These are phyloP conservation scores for Aspergillus felis DNA, from an alignment of 2,329 filamentous ascomycete species.

Conservation along the genomic window DNA sequence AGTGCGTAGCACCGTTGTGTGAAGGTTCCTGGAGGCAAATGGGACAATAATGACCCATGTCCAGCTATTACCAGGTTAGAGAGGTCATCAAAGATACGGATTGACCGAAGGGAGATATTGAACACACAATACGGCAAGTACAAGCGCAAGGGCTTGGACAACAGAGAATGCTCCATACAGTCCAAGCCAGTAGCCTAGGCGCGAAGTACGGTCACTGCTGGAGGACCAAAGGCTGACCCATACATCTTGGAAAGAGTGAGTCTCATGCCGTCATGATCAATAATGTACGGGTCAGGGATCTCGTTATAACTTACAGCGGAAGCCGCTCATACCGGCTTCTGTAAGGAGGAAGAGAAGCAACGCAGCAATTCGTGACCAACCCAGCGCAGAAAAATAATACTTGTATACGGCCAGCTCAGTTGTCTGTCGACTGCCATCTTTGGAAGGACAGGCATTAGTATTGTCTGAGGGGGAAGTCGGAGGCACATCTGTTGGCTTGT, in stretches of 20 bases:
- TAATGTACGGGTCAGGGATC: no score
- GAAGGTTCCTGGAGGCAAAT: conserved; percentile 18
- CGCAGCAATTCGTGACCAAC: conserved; percentile 10
- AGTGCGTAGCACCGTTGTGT: conserved; percentile 16
- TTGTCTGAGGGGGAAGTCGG: background rate
- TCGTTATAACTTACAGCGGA: background rate
- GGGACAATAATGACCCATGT: conserved; percentile 16
- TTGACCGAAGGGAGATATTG: background rate
- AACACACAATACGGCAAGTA: conserved; percentile 1
- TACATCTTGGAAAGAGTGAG: conserved; percentile 1
- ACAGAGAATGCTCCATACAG: conserved; percentile 13
- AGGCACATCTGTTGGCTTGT: background rate
- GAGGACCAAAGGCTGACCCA: conserved; percentile 18
- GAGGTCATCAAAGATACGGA: no score
- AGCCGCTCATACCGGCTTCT: conserved; percentile 2
- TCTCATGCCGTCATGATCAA: no score
- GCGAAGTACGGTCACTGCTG: conserved; percentile 7
- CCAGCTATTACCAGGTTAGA: conserved; percentile 2
- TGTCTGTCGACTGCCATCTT: background rate
- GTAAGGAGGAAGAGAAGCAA: conserved; percentile 14
- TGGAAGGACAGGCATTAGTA: background rate
- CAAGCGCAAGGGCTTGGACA: conserved; percentile 4
- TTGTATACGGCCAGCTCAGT: conserved; percentile 17
- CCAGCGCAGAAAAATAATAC: conserved; percentile 20
- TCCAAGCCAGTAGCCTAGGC: conserved; percentile 16